Evolutionary conservation across 2,329 filamentous ascomycete genomes (phyloP), one percentile per base, ranked within the genome.

Genomic region (Drechslera avenae): DNA sequence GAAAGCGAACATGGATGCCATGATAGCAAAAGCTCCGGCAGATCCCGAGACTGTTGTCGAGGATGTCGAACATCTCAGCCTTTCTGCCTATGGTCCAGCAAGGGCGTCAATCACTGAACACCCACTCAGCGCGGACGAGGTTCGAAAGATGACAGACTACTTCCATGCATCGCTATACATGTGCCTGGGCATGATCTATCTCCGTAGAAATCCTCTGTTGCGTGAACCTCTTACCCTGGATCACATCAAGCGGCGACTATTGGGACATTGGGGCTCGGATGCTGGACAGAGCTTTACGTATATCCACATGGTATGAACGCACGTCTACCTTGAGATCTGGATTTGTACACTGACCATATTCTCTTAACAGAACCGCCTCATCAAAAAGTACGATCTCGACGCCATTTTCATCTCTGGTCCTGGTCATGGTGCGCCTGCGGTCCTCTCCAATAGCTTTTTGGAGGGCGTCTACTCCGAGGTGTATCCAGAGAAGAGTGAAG

Each of bases 281-380:
- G 86, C 89, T n/a, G 89, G 88, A 12, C 89, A 91, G 73, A 86
- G 87, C 51, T 91, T 92, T 74, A 89, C 87, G 28, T 91, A 86
- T 72, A 89, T 91, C 77, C 88, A 91, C 75, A 88, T 90, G 80
- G 54, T 57, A 54, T n/a, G 54, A 13, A 7, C n/a, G 30, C 9
- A 13, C 13, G 6, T 6, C 7, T 13, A 19, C 14, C 7, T 13
- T 17, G n/a, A 14, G 31, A 23, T 6, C 16, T n/a, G 5, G 5
- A 9, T n/a, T 6, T 13, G 26, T 7, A 13, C 7, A 14, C 40
- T 44, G 34, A 50, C 12, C 6, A 16, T 5, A 13, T 33, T 23
- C 1, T 16, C 17, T 23, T 12, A 4, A 14, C 23, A 57, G 54
- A 91, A 91, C 73, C 86, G 88, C 28, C 76, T 91, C 52, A 90